Conservation (phyloP, 371 early-diverging fungal species). For the Nematocida displodere region DNA sequence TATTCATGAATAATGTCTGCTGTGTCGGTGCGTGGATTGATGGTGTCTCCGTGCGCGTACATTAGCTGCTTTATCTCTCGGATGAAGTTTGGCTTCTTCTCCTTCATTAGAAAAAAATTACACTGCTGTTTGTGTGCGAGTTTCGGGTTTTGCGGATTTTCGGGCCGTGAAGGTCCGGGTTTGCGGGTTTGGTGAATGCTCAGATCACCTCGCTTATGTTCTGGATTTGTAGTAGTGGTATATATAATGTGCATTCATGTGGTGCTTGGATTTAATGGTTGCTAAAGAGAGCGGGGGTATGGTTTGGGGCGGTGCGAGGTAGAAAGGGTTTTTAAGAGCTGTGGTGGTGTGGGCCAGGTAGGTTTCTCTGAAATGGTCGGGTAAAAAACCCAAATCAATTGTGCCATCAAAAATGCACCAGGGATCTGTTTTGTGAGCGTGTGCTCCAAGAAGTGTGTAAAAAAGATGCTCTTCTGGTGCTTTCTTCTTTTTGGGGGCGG, state of each 20-base stretch:
- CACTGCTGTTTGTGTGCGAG: neutral
- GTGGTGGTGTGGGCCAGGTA: constrained; percentile 20
- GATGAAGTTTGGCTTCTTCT: constrained; percentile 60
- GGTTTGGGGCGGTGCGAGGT: too few species aligned
- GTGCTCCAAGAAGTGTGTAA: constrained; percentile 13
- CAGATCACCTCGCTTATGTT: too few species aligned
- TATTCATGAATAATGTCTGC: constrained; percentile 84
- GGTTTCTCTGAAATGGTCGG: constrained; percentile 12
- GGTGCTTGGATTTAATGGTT: too few species aligned
- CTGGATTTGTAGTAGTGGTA: too few species aligned
- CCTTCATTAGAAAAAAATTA: constrained; percentile 57
- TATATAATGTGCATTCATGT: too few species aligned
- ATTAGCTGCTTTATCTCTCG: constrained; percentile 74
- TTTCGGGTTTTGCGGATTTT: too few species aligned
- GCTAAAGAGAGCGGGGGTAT: too few species aligned
- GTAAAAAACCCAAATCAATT: constrained; percentile 11
- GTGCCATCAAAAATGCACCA: neutral
- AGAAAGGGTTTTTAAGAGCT: too few species aligned
- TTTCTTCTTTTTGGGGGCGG: neutral
- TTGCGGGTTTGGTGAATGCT: too few species aligned
- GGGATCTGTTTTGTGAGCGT: neutral
- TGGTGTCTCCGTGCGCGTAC: constrained; percentile 91
- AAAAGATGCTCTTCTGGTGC: constrained; percentile 12
- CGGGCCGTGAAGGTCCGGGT: too few species aligned
- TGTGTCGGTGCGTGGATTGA: constrained; percentile 80